Evolutionary conservation across 805 yeast genomes (phyloP).

Genomic region (Maudiozyma serrabonitensis): DNA sequence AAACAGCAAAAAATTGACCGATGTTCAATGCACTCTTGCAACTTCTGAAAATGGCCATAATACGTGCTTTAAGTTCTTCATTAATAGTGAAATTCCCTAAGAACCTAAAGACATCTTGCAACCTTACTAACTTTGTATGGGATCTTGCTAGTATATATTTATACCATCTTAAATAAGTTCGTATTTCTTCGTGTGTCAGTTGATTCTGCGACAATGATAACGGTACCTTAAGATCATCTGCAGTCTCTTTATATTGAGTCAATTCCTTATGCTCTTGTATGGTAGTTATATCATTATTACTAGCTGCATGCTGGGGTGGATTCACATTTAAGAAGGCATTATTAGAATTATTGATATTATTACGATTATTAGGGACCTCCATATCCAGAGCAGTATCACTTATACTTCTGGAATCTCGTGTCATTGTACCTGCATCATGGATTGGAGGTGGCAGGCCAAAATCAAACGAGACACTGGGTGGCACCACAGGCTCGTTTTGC

Average conservation of each 20-base stretch:
- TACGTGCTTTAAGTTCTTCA: conserved; percentile 39
- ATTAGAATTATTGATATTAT: neutral
- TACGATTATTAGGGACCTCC: neutral
- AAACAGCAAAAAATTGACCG: conserved; percentile 83
- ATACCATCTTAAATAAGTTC: conserved; percentile 90
- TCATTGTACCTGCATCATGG: neutral
- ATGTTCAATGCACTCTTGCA: conserved; percentile 56
- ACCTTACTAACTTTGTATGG: conserved; percentile 52
- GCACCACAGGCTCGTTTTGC: conserved; percentile 10
- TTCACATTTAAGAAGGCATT: neutral
- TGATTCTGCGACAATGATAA: conserved; percentile 57
- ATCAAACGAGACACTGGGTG: conserved; percentile 47
- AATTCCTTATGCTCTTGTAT: neutral
- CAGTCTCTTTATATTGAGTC: conserved; percentile 16
- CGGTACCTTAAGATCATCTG: conserved; percentile 41
- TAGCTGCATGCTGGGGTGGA: neutral
- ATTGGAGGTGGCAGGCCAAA: conserved; percentile 9
- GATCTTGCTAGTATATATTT: conserved; percentile 70
- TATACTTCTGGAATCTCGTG: conserved; percentile 2
- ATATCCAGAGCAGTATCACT: conserved; percentile 4
- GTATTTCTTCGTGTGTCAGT: conserved; percentile 65
- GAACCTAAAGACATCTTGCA: conserved; percentile 73
- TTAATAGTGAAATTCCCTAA: conserved; percentile 65
- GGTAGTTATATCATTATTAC: neutral
- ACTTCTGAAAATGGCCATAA: conserved; percentile 42